phyloP scores from a whole-genome alignment of 805 yeast species.

The Candida schatavii region DNA sequence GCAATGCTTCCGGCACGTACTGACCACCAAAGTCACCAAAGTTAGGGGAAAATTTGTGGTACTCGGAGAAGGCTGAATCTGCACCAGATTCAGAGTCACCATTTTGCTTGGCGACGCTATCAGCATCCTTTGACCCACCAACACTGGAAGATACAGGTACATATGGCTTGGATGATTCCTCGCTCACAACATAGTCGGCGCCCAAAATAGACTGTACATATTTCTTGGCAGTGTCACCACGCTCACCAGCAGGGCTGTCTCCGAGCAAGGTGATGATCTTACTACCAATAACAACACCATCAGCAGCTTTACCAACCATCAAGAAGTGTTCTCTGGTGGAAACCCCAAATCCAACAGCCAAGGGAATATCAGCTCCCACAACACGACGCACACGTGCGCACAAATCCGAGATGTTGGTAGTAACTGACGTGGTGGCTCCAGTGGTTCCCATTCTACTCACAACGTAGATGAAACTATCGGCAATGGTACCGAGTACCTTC shows the following conservation, averaged over 20 bases:
- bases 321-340: slow-evolving; percentile 87
- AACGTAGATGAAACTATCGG: slow-evolving; percentile 94
- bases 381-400: slow-evolving; percentile 72
- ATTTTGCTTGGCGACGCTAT: slow-evolving; percentile 14
- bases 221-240: slow-evolving; percentile 60
- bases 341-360: slow-evolving; percentile 97
- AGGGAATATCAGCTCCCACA: slow-evolving; percentile 55
- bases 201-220: slow-evolving; percentile 71
- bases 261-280: slow-evolving; percentile 71
- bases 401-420: slow-evolving; percentile 60
- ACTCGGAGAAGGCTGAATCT: slow-evolving; percentile 45
- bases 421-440: slow-evolving; percentile 74
- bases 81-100: slow-evolving; percentile 22
- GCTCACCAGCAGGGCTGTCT: slow-evolving; percentile 57
- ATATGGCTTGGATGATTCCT: slow-evolving; percentile 27
- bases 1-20: slow-evolving; percentile 95
- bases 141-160: background rate
- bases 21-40: slow-evolving; percentile 99
- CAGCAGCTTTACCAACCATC: slow-evolving; percentile 75
- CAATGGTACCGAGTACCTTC: slow-evolving; percentile 71
- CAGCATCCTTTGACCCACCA: slow-evolving; percentile 4
- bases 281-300: slow-evolving; percentile 96
- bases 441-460: slow-evolving; percentile 98
- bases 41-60: slow-evolving; percentile 66
- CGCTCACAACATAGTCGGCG: slow-evolving; percentile 35